These are phyloP conservation scores for Venturia pyrina DNA, from an alignment of 2,329 filamentous ascomycete genomes.

Conservation along the genomic window DNA sequence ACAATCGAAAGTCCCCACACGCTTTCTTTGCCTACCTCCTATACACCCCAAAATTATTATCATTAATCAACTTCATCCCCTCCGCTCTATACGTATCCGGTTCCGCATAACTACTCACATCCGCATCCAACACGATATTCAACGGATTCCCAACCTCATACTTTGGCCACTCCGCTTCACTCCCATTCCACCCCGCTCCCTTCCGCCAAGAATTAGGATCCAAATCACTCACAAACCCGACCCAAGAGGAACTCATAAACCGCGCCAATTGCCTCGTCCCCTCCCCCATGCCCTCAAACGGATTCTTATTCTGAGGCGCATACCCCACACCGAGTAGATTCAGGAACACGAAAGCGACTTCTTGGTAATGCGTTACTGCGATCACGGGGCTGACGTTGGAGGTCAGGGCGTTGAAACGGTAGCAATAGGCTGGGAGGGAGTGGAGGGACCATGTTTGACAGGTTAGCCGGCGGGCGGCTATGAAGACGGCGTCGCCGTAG, in stretches of 20 bases:
- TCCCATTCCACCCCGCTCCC: constrained; percentile 4
- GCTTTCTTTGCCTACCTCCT: neutral
- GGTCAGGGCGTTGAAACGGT: constrained; percentile 50
- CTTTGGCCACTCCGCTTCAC: constrained; percentile 26
- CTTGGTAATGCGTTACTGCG: constrained; percentile 46
- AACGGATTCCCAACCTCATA: constrained; percentile 27
- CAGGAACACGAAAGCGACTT: constrained; percentile 38
- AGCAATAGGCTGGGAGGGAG: constrained; percentile 46
- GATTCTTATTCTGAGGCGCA: constrained; percentile 19
- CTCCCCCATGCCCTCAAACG: constrained; percentile 27
- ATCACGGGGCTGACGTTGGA: constrained; percentile 31
- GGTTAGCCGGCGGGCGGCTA: constrained; percentile 44
- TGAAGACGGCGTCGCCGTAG: constrained; percentile 45
- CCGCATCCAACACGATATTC: constrained; percentile 39
- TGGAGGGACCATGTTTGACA: constrained; percentile 41
- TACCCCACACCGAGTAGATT: constrained; percentile 36
- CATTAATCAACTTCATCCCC: constrained; percentile 35
- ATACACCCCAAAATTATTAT: constrained; percentile 12
- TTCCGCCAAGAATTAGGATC: constrained; percentile 27
- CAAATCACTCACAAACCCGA: constrained; percentile 32
- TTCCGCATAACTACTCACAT: constrained; percentile 32
- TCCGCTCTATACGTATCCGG: constrained; percentile 33
- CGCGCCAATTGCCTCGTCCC: constrained; percentile 29
- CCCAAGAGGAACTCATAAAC: constrained; percentile 37
- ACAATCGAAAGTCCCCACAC: no score